Base-by-base conservation (phyloP, 2,329 filamentous ascomycete genomes). In the Fusarium sp. region DNA sequence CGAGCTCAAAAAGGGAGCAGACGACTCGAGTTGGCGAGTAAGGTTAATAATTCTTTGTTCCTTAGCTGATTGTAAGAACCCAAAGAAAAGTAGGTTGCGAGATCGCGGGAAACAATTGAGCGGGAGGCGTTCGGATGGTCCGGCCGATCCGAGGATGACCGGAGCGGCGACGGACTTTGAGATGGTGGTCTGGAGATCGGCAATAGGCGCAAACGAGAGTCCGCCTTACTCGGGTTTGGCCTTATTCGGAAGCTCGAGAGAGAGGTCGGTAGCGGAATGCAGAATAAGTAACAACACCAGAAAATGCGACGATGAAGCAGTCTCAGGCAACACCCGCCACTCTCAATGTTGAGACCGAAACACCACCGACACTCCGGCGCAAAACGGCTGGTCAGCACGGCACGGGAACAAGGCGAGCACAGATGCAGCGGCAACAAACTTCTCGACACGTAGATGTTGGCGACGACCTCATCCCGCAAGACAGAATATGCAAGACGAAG, bases 121-220 rank as follows among this genome's bases (percentile, higher is more conserved):
- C 54, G 52, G 64, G 30, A 61, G 58, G 48, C 68, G 54, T 74
- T 66, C 60, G 64, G 66, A 54, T 60, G 66, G 70, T 76, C 76
- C 76, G 76, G 76, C 20, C 54, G 70, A 74, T 72, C 72, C 72
- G 72, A 66, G 66, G 69, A 59, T 66, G 58, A 59, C 66, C 72
- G 76, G 76, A 66, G 59, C 61, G 68, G 63, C 27, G 50, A 66
- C 64, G 64, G 48, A 71, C 43, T 64, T 70, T 64, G 73, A 67
- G 54, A 57, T 25, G 45, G 20, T 39, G 48, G 45, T 34, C 59
- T 67, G 66, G 71, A 61, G 74, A 73, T 77, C 74, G 74, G 58
- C 68, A 67, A 62, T 52, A 54, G 63, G 62, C 65, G 64, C 59
- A 65, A 54, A 43, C 11, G 20, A 68, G 18, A 68, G 68, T 59